Evolutionary conservation across 257 asterid species (phyloP).

Genomic region (Cruciata laevipes): DNA sequence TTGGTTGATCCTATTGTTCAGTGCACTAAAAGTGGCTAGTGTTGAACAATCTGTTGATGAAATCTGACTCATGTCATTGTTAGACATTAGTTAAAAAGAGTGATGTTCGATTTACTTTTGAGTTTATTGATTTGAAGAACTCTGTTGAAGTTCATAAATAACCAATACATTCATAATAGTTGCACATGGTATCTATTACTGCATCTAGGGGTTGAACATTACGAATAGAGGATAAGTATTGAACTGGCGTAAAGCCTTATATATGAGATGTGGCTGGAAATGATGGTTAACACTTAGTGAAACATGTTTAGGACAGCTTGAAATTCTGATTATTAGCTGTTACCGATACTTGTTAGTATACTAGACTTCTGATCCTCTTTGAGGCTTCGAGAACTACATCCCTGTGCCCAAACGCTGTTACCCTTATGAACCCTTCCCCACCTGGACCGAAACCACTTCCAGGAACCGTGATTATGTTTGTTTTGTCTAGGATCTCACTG

Average conservation of each 20-base stretch:
- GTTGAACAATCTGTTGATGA: neutral
- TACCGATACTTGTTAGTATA: constrained; percentile 18
- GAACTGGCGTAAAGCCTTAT: neutral
- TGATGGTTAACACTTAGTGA: constrained; percentile 2
- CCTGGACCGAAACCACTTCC: constrained; percentile 93
- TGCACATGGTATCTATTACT: neutral
- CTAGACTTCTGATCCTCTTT: constrained; percentile 44
- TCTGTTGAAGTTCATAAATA: neutral
- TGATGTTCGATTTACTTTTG: neutral
- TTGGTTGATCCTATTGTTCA: neutral
- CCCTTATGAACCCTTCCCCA: constrained; percentile 74
- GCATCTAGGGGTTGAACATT: constrained; percentile 3
- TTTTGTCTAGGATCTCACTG: constrained; percentile 58
- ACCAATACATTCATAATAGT: neutral
- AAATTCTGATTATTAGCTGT: constrained; percentile 6
- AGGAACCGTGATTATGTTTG: constrained; percentile 76
- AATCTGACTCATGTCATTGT: neutral
- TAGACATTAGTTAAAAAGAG: neutral
- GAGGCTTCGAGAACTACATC: constrained; percentile 67
- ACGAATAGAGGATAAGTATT: neutral
- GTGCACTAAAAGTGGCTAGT: neutral
- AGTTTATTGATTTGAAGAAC: neutral
- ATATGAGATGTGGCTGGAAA: neutral
- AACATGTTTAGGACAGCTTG: constrained; percentile 3
- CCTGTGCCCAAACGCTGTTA: constrained; percentile 76